Conservation (phyloP, 2,329 filamentous ascomycete genomes). For the Trichoderma endophyticum region DNA sequence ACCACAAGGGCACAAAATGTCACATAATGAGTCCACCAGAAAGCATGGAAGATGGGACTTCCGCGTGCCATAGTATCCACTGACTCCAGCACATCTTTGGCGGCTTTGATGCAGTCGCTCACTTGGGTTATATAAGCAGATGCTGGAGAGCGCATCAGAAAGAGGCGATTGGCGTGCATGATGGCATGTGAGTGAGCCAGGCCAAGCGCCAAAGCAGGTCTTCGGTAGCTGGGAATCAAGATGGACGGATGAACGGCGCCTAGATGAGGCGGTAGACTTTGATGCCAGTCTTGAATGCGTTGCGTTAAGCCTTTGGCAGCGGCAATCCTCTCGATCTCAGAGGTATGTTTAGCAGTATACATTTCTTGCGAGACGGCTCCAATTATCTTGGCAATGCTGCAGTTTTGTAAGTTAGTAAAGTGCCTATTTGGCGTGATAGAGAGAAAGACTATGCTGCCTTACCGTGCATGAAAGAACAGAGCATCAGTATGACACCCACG, state of each 20-base stretch:
- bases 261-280: slow-evolving; percentile 41
- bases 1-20: slow-evolving; percentile 53
- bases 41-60: slow-evolving; percentile 44
- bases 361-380: slow-evolving; percentile 39
- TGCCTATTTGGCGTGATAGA: accelerated
- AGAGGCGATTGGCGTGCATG: slow-evolving; percentile 54
- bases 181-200: slow-evolving; percentile 54
- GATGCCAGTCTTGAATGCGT: slow-evolving; percentile 40
- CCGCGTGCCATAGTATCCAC: slow-evolving; percentile 41
- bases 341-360: slow-evolving; percentile 37
- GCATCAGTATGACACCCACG: slow-evolving; percentile 50
- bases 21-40: slow-evolving; percentile 54
- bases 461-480: slow-evolving; percentile 44
- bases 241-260: slow-evolving; percentile 43
- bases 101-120: slow-evolving; percentile 45
- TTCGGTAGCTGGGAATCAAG: slow-evolving; percentile 43
- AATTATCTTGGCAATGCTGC: slow-evolving; percentile 38
- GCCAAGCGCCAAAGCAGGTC: slow-evolving; percentile 51
- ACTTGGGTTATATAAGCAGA: slow-evolving; percentile 29
- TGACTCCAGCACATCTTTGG: slow-evolving; percentile 43
- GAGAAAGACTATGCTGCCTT: not conserved
- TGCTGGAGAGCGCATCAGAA: slow-evolving; percentile 42
- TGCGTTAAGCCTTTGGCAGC: slow-evolving; percentile 38
- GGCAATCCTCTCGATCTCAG: slow-evolving; percentile 35
- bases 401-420: not conserved